These are phyloP conservation scores for Incumbomyces lentus DNA, from an alignment of 2,329 filamentous ascomycete species.

Conservation along the genomic window DNA sequence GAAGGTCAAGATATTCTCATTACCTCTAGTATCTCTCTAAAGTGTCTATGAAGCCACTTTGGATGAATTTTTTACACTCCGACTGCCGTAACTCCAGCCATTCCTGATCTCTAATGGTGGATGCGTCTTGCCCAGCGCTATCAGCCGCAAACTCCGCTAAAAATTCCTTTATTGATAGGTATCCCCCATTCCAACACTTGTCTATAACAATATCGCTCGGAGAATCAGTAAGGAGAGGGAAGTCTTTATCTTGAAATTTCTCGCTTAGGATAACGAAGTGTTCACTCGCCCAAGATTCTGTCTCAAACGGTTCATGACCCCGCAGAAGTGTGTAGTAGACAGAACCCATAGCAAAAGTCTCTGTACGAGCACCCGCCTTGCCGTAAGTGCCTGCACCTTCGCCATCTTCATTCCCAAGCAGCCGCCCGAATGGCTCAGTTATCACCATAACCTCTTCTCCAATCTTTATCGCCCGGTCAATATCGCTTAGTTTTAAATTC, in stretches of 20 bases:
- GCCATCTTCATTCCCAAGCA: slow-evolving; percentile 7
- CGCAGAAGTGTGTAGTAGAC: slow-evolving; percentile 6
- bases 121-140: too few relatives aligned
- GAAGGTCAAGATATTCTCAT: too few relatives aligned
- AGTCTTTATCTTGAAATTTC: slow-evolving; percentile 4
- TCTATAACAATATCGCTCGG: not conserved
- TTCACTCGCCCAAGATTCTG: slow-evolving; percentile 2
- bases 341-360: slow-evolving; percentile 7
- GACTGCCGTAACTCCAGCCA: too few relatives aligned
- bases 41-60: too few relatives aligned
- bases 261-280: slow-evolving; percentile 4
- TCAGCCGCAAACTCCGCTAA: not conserved
- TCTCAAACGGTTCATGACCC: slow-evolving; percentile 8
- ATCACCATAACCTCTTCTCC: slow-evolving; percentile 2
- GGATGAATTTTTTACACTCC: too few relatives aligned
- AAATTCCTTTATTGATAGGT: not conserved
- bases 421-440: slow-evolving; percentile 1
- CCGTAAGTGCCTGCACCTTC: slow-evolving; percentile 1
- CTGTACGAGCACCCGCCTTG: slow-evolving; percentile 5
- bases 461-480: slow-evolving; percentile 9
- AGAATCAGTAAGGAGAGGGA: not conserved
- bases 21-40: too few relatives aligned
- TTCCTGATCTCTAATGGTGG: too few relatives aligned
- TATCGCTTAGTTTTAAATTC: slow-evolving; percentile 17
- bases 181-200: slow-evolving; percentile 2